Conservation (phyloP, 2,329 filamentous ascomycete species). For the Trichoderma breve region DNA sequence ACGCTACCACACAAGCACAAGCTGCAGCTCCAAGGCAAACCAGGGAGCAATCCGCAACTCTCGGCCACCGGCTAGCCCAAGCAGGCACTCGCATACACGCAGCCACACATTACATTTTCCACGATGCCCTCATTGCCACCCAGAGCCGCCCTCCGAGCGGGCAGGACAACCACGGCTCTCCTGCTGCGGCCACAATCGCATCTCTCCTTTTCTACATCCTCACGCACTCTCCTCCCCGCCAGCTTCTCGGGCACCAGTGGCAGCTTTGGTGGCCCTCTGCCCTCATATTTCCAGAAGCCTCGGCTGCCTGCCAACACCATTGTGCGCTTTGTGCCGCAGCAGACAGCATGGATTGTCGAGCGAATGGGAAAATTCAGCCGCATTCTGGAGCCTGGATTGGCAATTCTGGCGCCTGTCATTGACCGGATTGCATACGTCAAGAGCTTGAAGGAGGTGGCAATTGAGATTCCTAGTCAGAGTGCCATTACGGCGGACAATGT, state of each 20-base stretch:
- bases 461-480: slow-evolving; percentile 96
- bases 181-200: slow-evolving; percentile 20
- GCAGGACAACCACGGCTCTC: slow-evolving; percentile 7
- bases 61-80: neutral
- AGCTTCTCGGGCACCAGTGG: slow-evolving; percentile 29
- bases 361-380: slow-evolving; percentile 98
- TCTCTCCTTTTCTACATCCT: slow-evolving; percentile 33
- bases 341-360: slow-evolving; percentile 99
- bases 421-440: slow-evolving; percentile 98
- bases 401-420: slow-evolving; percentile 83
- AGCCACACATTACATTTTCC: neutral
- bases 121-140: slow-evolving; percentile 32
- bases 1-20: neutral
- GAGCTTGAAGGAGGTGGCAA: slow-evolving; percentile 90
- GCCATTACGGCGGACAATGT: slow-evolving; percentile 99
- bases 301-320: slow-evolving; percentile 88
- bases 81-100: neutral
- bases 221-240: slow-evolving; percentile 34
- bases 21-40: neutral
- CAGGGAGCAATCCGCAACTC: neutral
- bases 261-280: slow-evolving; percentile 37
- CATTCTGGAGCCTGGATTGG: slow-evolving; percentile 88
- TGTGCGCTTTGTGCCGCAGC: slow-evolving; percentile 96
- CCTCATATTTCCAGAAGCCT: slow-evolving; percentile 76
- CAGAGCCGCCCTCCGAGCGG: slow-evolving; percentile 31